These are phyloP conservation scores for Trichocomaceae sp. DNA, from an alignment of 2,329 filamentous ascomycete genomes.

Conservation along the genomic window DNA sequence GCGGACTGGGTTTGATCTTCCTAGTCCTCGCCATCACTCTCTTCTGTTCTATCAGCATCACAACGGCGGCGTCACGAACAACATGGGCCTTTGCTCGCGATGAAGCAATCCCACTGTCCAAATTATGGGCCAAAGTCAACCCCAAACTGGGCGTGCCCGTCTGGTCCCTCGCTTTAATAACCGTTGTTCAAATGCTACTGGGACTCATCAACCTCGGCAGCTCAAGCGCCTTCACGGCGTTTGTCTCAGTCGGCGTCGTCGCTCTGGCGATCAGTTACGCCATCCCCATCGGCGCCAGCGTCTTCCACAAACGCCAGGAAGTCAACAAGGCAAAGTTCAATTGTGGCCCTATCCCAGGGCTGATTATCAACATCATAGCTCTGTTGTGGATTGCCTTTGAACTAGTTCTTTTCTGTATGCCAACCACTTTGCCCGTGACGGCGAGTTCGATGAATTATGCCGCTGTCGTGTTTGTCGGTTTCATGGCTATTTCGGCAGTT, in stretches of 20 bases:
- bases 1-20: conserved; percentile 44
- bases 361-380: conserved; percentile 42
- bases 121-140: conserved; percentile 33
- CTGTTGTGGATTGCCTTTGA: conserved; percentile 49
- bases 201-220: conserved; percentile 46
- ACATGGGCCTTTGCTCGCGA: conserved; percentile 45
- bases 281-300: conserved; percentile 49
- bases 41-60: conserved; percentile 51
- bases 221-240: conserved; percentile 44
- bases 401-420: conserved; percentile 49
- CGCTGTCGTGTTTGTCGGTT: conserved; percentile 51
- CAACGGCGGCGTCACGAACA: conserved; percentile 43
- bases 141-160: conserved; percentile 34
- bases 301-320: conserved; percentile 42
- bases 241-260: conserved; percentile 51
- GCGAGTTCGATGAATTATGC: conserved; percentile 53
- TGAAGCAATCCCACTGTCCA: conserved; percentile 37
- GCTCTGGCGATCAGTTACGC: conserved; percentile 51
- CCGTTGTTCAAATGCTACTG: conserved; percentile 44
- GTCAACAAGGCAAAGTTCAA: conserved; percentile 47
- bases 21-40: conserved; percentile 46
- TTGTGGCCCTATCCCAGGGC: conserved; percentile 39
- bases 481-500: conserved; percentile 44
- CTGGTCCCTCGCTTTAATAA: conserved; percentile 38
- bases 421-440: conserved; percentile 49